Conservation (phyloP, 768 basidiomycete species). For the Pleurotus pulmonarius region DNA sequence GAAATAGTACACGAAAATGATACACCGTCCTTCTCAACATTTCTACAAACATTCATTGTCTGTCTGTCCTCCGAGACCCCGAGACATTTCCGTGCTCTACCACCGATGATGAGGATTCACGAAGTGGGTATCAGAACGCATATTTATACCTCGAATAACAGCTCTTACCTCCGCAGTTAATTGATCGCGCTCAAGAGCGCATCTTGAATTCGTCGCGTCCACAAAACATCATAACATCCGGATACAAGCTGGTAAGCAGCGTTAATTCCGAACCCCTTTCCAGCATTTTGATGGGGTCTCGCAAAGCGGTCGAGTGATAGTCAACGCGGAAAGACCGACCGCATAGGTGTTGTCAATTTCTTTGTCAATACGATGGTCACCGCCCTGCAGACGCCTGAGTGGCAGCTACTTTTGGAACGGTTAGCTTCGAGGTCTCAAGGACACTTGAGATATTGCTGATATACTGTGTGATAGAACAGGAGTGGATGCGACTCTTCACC, state of each 20-base stretch:
- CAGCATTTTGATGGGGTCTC: neutral
- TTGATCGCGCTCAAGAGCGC: conserved; percentile 57
- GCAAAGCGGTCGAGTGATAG: conserved; percentile 28
- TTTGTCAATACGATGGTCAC: conserved; percentile 77
- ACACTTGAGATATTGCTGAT: neutral
- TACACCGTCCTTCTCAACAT: conserved; percentile 21
- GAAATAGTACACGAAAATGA: conserved; percentile 13
- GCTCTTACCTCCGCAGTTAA: conserved; percentile 36
- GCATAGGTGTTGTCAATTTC: conserved; percentile 49
- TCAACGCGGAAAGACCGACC: conserved; percentile 35
- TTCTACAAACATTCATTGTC: conserved; percentile 48
- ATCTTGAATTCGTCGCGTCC: conserved; percentile 41
- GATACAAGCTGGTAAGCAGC: conserved; percentile 54
- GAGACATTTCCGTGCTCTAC: conserved; percentile 22
- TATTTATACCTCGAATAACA: neutral
- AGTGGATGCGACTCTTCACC: conserved; percentile 68
- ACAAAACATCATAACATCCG: conserved; percentile 60
- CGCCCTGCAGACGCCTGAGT: conserved; percentile 59
- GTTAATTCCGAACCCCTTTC: neutral
- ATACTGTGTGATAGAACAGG: conserved; percentile 56
- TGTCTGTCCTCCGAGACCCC: conserved; percentile 25
- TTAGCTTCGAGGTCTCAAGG: conserved; percentile 20
- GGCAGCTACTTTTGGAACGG: conserved; percentile 65
- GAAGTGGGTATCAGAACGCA: conserved; percentile 36
- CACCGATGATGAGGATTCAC: conserved; percentile 47